Conservation (phyloP, 225 moss, liverwort and hornwort species). For the Pleurozium schreberi region DNA sequence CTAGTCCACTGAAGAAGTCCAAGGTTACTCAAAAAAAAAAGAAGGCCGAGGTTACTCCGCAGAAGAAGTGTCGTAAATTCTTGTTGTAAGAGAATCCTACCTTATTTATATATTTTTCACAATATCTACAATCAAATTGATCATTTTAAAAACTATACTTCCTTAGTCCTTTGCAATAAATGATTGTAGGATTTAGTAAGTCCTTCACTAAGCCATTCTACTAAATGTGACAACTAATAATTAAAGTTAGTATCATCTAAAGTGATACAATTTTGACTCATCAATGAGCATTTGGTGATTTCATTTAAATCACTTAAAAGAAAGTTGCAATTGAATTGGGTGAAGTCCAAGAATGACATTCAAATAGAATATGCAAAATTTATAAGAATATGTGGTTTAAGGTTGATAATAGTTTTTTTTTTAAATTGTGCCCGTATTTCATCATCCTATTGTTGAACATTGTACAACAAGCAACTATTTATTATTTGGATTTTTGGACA, state of each 20-base stretch:
- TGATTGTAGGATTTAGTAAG: not conserved
- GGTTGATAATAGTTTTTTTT: not conserved
- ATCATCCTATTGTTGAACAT: not conserved
- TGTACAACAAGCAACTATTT: not conserved
- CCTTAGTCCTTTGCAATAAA: not conserved
- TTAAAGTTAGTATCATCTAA: not conserved
- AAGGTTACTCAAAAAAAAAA: not conserved
- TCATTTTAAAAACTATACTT: not conserved
- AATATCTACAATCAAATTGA: too few species aligned
- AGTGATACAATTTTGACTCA: not conserved
- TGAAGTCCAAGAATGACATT: not conserved
- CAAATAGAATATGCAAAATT: not conserved
- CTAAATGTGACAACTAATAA: not conserved
- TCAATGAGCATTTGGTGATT: not conserved
- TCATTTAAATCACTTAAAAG: not conserved
- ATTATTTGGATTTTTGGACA: too few species aligned
- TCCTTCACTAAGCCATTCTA: not conserved
- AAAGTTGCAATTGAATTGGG: not conserved
- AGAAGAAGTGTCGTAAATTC: not conserved
- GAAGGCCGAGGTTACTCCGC: not conserved
- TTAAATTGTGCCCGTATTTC: not conserved
- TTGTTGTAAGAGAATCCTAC: not conserved
- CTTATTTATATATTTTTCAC: too few species aligned
- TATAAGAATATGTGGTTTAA: not conserved
- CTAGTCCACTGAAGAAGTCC: not conserved